Evolutionary conservation across 2,329 filamentous ascomycete genomes (phyloP).

Genomic region (Aspergillus aculeatinus): DNA sequence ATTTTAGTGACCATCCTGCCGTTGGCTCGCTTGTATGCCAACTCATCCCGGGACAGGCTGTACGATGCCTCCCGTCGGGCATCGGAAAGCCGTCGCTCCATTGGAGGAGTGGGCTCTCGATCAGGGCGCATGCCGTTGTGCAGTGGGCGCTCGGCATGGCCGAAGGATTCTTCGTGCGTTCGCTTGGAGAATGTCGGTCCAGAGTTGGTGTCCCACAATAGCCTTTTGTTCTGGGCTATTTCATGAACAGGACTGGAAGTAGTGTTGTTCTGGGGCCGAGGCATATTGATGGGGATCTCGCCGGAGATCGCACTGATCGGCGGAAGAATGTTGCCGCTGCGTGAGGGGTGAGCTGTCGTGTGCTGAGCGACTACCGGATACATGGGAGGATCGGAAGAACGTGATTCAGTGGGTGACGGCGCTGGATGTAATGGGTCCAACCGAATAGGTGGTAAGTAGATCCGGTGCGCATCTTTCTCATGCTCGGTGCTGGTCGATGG

Average conservation of each 20-base stretch:
- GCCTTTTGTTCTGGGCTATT: slow-evolving; percentile 25
- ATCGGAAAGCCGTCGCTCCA: slow-evolving; percentile 28
- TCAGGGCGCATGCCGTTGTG: slow-evolving; percentile 48
- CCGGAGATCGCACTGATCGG: slow-evolving; percentile 36
- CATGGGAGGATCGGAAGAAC: slow-evolving; percentile 38
- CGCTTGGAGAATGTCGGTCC: slow-evolving; percentile 32
- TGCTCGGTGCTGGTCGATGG: slow-evolving; percentile 35
- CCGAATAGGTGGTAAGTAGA: slow-evolving; percentile 25
- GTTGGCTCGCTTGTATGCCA: slow-evolving; percentile 40
- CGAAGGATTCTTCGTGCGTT: slow-evolving; percentile 40
- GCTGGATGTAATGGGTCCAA: neutral
- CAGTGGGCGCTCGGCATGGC: slow-evolving; percentile 40
- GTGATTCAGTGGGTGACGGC: slow-evolving; percentile 36
- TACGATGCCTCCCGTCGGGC: slow-evolving; percentile 26
- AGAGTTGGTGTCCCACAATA: slow-evolving; percentile 30
- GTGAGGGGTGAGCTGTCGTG: slow-evolving; percentile 26
- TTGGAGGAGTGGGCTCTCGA: slow-evolving; percentile 24
- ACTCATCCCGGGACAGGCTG: slow-evolving; percentile 25
- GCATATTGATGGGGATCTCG: slow-evolving; percentile 28
- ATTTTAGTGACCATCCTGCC: slow-evolving; percentile 35
- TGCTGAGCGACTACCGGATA: slow-evolving; percentile 41
- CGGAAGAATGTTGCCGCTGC: slow-evolving; percentile 30
- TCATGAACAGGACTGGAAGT: slow-evolving; percentile 26
- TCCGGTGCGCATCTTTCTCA: slow-evolving; percentile 31
- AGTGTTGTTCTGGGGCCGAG: slow-evolving; percentile 25